Percentiles rank a stretch among this genome's conserved stretches.
These are phyloP conservation scores for Meira nashicola DNA, from an alignment of 1,284 basidiomycete genomes.

Conservation along the genomic window DNA sequence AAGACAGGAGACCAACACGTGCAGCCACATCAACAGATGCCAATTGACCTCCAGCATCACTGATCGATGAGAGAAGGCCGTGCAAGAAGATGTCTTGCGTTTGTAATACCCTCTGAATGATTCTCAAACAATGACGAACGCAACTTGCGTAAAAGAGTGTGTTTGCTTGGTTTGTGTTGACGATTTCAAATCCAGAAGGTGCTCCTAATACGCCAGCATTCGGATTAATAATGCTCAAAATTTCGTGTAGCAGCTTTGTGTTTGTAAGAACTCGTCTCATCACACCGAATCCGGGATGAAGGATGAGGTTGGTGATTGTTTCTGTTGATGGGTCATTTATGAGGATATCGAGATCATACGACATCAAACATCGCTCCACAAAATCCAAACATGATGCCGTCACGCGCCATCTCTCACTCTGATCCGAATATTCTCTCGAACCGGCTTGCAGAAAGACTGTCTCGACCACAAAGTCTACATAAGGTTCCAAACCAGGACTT, in stretches of 20 bases:
- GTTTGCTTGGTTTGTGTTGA: conserved; percentile 68
- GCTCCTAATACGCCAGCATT: conserved; percentile 17
- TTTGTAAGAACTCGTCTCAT: conserved; percentile 73
- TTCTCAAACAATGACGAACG: conserved; percentile 74
- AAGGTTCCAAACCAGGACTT: conserved; percentile 62
- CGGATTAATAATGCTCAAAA: conserved; percentile 66
- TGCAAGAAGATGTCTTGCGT: conserved; percentile 86
- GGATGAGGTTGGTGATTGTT: conserved; percentile 52
- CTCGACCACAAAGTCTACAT: conserved; percentile 78
- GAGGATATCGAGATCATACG: conserved; percentile 65
- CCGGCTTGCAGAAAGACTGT: conserved; percentile 65
- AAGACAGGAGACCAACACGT: conserved; percentile 46
- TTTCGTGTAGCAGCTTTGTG: conserved; percentile 65
- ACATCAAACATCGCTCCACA: conserved; percentile 73
- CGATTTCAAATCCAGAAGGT: conserved; percentile 47
- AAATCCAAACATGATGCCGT: conserved; percentile 79
- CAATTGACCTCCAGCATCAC: conserved; percentile 55
- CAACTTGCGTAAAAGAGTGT: conserved; percentile 65
- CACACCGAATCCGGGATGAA: conserved; percentile 84
- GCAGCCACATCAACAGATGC: conserved; percentile 27
- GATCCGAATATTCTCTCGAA: conserved; percentile 67
- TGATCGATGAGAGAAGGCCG: conserved; percentile 73
- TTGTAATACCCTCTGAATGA: conserved; percentile 74
- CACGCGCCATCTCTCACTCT: conserved; percentile 77
- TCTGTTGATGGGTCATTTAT: conserved; percentile 17